These are phyloP conservation scores for Annulohypoxylon truncatum DNA, from an alignment of 2,329 filamentous ascomycete genomes.

Conservation along the genomic window DNA sequence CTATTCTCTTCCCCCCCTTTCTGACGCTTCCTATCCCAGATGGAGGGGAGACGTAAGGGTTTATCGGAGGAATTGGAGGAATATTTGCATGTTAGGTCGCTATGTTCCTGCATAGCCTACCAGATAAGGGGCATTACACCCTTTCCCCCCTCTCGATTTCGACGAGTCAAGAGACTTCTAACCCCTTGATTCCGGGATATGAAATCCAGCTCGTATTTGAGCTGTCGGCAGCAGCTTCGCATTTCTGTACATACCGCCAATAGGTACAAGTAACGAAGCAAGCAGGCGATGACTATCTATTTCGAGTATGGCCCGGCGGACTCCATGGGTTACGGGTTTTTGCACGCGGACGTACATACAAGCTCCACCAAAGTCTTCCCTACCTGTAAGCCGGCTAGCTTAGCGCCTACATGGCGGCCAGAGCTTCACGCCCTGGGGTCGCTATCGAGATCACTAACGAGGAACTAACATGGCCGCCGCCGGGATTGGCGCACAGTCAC, in stretches of 20 bases:
- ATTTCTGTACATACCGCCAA: slow-evolving; percentile 17
- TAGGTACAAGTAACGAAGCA: slow-evolving; percentile 16
- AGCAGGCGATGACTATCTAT: slow-evolving; percentile 18
- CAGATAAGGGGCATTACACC: slow-evolving; percentile 32
- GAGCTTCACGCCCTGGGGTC: slow-evolving; percentile 31
- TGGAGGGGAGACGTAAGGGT: slow-evolving; percentile 31
- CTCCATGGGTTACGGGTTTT: slow-evolving; percentile 22
- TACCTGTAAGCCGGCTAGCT: slow-evolving; percentile 11
- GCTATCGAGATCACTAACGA: slow-evolving; percentile 38
- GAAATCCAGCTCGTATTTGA: slow-evolving; percentile 39
- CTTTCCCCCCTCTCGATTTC: slow-evolving; percentile 12
- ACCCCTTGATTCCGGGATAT: slow-evolving; percentile 20
- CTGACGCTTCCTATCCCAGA: slow-evolving; percentile 11
- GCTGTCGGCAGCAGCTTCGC: slow-evolving; percentile 26
- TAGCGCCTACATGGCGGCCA: slow-evolving; percentile 17
- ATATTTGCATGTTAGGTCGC: slow-evolving; percentile 30
- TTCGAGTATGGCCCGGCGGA: slow-evolving; percentile 27
- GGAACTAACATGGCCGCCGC: slow-evolving; percentile 21
- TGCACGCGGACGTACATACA: slow-evolving; percentile 17
- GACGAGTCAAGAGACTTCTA: slow-evolving; percentile 15
- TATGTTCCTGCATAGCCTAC: slow-evolving; percentile 36
- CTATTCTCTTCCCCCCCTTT: slow-evolving; percentile 7
- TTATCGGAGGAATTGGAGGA: slow-evolving; percentile 38
- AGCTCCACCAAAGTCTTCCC: slow-evolving; percentile 30
- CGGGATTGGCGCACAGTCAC: slow-evolving; percentile 41